phyloP scores from a whole-genome alignment of 495 filamentous ascomycete species.

The Penicillium bialowiezense region DNA sequence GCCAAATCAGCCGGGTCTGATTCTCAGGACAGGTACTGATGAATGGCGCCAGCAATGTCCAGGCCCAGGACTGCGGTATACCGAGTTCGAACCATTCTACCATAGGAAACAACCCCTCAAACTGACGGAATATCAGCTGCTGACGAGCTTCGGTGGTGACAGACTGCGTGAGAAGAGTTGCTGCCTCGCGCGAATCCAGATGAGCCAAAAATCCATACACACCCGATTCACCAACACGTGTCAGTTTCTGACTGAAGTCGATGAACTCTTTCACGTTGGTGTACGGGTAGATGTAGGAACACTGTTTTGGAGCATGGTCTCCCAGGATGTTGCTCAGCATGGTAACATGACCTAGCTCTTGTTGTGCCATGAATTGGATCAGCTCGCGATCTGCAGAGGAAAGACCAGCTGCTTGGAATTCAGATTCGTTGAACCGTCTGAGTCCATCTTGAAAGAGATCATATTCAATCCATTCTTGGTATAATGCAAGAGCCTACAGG shows the following conservation, averaged over 20 bases:
- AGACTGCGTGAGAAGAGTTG: conserved; percentile 67
- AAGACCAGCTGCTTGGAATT: conserved; percentile 68
- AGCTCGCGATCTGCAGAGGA: conserved; percentile 65
- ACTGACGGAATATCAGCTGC: conserved; percentile 86
- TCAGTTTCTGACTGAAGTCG: conserved; percentile 85
- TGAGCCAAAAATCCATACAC: conserved; percentile 84
- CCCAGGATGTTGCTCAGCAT: conserved; percentile 82
- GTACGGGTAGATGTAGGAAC: conserved; percentile 81
- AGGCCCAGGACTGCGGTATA: conserved; percentile 82
- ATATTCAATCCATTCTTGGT: conserved; percentile 85
- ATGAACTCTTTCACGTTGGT: conserved; percentile 74
- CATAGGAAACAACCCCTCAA: conserved; percentile 81
- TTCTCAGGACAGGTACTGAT: conserved; percentile 75
- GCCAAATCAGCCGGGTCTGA: conserved; percentile 76
- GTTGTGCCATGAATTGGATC: conserved; percentile 81
- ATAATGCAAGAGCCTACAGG: conserved; percentile 56
- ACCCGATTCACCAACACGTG: conserved; percentile 76
- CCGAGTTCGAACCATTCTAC: conserved; percentile 81
- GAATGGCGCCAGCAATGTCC: conserved; percentile 81
- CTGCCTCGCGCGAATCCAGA: conserved; percentile 73
- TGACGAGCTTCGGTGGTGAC: conserved; percentile 85
- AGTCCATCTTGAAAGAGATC: conserved; percentile 84
- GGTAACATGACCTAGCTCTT: conserved; percentile 80
- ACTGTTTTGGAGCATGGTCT: conserved; percentile 61
- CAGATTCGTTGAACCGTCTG: conserved; percentile 62